Evolutionary conservation across 2,329 filamentous ascomycete genomes (phyloP).

Genomic region (Helotiales sp.): DNA sequence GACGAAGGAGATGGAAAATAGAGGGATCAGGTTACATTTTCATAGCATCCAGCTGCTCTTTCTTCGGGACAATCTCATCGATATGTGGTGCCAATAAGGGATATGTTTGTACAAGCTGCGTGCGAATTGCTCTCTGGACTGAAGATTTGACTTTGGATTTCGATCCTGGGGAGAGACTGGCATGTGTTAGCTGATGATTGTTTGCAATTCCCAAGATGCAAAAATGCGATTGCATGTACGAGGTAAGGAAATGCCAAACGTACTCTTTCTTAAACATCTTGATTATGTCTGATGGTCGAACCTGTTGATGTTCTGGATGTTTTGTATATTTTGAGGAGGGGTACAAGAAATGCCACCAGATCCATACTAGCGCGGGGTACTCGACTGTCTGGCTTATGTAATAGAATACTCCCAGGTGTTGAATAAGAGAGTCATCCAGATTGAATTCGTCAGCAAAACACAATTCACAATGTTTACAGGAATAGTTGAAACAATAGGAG

Average conservation of each 20-base stretch:
- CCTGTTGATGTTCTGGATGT: neutral
- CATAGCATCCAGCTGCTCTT: conserved; percentile 85
- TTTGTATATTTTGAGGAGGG: neutral
- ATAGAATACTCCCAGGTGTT: too few species aligned
- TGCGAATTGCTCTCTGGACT: conserved; percentile 83
- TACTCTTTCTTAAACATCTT: conserved; percentile 96
- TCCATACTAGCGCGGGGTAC: conserved; percentile 1
- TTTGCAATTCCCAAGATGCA: neutral
- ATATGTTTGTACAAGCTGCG: conserved; percentile 82
- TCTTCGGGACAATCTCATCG: conserved; percentile 95
- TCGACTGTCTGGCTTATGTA: neutral
- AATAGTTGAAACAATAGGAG: conserved; percentile 89
- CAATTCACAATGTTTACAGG: conserved; percentile 82
- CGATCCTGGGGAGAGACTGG: conserved; percentile 73
- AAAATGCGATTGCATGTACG: neutral
- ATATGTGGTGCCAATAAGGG: conserved; percentile 85
- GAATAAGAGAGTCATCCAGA: neutral
- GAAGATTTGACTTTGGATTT: conserved; percentile 99
- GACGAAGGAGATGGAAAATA: neutral
- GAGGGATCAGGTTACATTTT: conserved; percentile 67
- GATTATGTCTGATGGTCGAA: conserved; percentile 4
- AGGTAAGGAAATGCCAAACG: conserved; percentile 39
- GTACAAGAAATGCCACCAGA: neutral
- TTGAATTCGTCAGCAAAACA: neutral
- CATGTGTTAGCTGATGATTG: conserved; percentile 28